phyloP scores from a whole-genome alignment of 1,139 yeast genomes.

The Protomyces pachydermus region DNA sequence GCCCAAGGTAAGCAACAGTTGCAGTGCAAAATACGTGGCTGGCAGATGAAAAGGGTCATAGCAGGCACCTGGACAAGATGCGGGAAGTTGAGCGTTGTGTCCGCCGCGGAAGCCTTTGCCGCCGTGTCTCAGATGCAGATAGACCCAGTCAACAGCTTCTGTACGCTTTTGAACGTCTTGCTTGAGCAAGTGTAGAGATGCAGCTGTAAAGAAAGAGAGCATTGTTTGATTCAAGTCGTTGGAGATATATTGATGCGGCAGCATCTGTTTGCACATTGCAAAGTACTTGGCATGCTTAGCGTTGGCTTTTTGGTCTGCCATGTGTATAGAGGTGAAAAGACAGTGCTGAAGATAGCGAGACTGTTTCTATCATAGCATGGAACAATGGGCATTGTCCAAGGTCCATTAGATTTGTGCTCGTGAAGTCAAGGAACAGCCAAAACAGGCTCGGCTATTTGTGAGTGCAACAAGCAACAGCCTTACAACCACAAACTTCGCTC shows the following conservation, averaged over 20 bases:
- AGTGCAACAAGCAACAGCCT: background rate
- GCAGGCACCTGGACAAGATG: constrained; percentile 33
- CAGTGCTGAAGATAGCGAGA: too few species aligned
- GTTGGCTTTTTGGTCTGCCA: background rate
- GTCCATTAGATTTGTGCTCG: too few species aligned
- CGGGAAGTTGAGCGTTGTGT: constrained; percentile 27
- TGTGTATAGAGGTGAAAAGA: background rate
- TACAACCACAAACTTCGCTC: background rate
- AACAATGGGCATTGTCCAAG: background rate
- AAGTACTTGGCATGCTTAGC: constrained; percentile 37
- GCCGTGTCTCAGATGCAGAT: constrained; percentile 45
- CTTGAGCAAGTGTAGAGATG: constrained; percentile 53
- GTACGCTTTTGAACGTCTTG: constrained; percentile 35
- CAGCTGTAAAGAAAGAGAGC: constrained; percentile 59
- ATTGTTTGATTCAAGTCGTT: constrained; percentile 62
- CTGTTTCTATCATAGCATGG: background rate
- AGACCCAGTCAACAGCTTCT: constrained; percentile 48
- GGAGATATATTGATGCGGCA: constrained; percentile 39
- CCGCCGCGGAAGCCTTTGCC: constrained; percentile 52
- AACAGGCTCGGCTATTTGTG: background rate
- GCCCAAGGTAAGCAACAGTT: constrained; percentile 35
- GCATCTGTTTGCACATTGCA: constrained; percentile 37
- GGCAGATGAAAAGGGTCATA: constrained; percentile 60
- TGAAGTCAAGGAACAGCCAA: too few species aligned
- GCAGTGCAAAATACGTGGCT: constrained; percentile 63